Percentiles rank a stretch among this genome's conserved stretches.
These are phyloP conservation scores for Eragrostis nindensis DNA, from an alignment of 176 grass and related monocot species.

Conservation along the genomic window DNA sequence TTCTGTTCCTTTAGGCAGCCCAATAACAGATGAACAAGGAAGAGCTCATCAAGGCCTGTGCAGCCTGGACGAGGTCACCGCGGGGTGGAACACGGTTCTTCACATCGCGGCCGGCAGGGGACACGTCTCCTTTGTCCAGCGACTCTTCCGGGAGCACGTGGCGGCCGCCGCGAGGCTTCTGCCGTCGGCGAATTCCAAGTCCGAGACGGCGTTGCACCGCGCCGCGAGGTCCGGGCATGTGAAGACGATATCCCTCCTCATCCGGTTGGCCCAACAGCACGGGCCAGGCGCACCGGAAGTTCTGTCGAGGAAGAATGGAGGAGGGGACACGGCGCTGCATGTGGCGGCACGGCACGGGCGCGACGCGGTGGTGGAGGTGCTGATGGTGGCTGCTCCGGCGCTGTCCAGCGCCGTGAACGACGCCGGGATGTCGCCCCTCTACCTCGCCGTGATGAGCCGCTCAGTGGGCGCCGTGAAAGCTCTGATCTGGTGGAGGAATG, in stretches of 20 bases:
- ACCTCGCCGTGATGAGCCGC: slow-evolving; percentile 17
- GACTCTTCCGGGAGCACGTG: neutral
- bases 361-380: neutral
- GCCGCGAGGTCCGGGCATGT: slow-evolving; percentile 2
- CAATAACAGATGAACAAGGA: neutral
- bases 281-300: neutral
- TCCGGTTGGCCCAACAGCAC: neutral
- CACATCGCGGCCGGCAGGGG: slow-evolving; percentile 4
- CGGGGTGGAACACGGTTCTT: slow-evolving; percentile 5
- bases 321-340: slow-evolving; percentile 2
- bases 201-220: slow-evolving; percentile 17
- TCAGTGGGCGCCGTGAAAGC: neutral
- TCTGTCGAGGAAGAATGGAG: neutral
- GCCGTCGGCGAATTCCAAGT: neutral
- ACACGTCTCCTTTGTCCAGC: neutral
- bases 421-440: neutral
- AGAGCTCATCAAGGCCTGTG: neutral
- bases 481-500: neutral
- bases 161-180: neutral
- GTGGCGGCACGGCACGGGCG: slow-evolving; percentile 8
- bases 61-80: neutral
- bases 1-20: neutral
- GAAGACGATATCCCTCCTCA: neutral
- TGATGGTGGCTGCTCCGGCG: neutral
- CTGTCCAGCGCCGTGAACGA: neutral